Conservation (phyloP, 2,329 filamentous ascomycete genomes). For the Apiospora arundinis region DNA sequence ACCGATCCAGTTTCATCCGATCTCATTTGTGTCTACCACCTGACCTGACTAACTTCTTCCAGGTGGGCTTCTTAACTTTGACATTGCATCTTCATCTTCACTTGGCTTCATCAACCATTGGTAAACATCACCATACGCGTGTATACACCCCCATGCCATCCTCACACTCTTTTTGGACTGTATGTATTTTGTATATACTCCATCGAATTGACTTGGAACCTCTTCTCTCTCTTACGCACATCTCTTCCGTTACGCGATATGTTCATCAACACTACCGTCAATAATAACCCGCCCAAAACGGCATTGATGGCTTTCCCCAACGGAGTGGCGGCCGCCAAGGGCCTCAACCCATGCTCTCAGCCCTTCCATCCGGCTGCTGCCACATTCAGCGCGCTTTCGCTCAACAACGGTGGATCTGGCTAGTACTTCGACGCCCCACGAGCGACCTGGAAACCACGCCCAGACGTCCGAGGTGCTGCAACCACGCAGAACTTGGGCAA, state of each 20-base stretch:
- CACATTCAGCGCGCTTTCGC: neutral
- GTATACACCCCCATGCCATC: neutral
- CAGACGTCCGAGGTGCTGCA: neutral
- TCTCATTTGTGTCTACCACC: too few relatives aligned
- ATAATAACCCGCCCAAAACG: neutral
- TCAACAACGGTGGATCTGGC: neutral
- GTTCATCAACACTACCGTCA: neutral
- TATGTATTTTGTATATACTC: conserved; percentile 8
- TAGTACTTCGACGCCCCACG: neutral
- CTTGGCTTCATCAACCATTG: neutral
- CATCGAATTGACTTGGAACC: neutral
- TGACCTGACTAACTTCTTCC: too few relatives aligned
- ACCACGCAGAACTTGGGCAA: too few relatives aligned
- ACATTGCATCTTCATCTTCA: neutral
- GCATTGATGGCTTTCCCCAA: neutral
- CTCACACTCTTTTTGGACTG: neutral
- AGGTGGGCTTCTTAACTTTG: neutral
- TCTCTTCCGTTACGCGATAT: neutral
- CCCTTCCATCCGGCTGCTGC: neutral
- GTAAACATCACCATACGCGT: conserved; percentile 4
- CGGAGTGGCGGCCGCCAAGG: too few relatives aligned
- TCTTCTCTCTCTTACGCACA: neutral
- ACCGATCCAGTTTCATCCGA: too few relatives aligned
- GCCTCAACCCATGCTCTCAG: too few relatives aligned
- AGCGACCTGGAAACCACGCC: neutral